These are phyloP conservation scores for Allium sativum DNA, from an alignment of 106 monocot genomes.

Conservation along the genomic window DNA sequence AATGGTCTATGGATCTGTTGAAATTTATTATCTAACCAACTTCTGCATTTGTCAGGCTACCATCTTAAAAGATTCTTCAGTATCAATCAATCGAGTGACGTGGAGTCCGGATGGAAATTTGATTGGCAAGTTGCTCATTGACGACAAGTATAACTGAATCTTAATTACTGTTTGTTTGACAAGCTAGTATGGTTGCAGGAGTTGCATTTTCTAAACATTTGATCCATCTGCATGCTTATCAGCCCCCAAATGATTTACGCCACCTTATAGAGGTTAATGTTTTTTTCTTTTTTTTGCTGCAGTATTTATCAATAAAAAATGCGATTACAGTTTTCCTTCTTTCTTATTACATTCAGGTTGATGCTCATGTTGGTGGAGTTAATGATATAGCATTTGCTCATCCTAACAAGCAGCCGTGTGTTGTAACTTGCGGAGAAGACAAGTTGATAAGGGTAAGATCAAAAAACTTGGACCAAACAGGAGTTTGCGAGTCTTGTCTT, in stretches of 20 bases:
- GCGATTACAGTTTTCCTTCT: neutral
- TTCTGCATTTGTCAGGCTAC: slow-evolving; percentile 23
- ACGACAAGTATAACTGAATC: neutral
- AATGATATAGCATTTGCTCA: slow-evolving; percentile 90
- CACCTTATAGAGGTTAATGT: slow-evolving; percentile 41
- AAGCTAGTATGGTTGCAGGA: slow-evolving; percentile 23
- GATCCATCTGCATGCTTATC: slow-evolving; percentile 57
- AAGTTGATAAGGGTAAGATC: slow-evolving; percentile 73
- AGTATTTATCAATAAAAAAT: neutral
- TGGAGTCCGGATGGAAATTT: slow-evolving; percentile 75
- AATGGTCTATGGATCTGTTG: too few relatives aligned
- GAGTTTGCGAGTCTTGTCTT: too few relatives aligned
- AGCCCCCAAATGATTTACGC: slow-evolving; percentile 49
- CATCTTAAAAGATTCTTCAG: slow-evolving; percentile 43
- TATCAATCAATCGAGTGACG: slow-evolving; percentile 47
- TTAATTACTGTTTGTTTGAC: too few relatives aligned
- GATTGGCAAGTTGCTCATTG: slow-evolving; percentile 20
- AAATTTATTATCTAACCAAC: too few relatives aligned
- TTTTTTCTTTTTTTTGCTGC: neutral
- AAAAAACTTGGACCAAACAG: too few relatives aligned
- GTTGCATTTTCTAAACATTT: slow-evolving; percentile 67
- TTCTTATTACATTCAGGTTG: slow-evolving; percentile 40
- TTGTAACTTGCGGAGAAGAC: slow-evolving; percentile 91
- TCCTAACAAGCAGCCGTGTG: slow-evolving; percentile 78
- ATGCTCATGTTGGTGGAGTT: slow-evolving; percentile 89